These are phyloP conservation scores for Leucaena leucocephala DNA, from an alignment of 306 rosid genomes.

Conservation along the genomic window DNA sequence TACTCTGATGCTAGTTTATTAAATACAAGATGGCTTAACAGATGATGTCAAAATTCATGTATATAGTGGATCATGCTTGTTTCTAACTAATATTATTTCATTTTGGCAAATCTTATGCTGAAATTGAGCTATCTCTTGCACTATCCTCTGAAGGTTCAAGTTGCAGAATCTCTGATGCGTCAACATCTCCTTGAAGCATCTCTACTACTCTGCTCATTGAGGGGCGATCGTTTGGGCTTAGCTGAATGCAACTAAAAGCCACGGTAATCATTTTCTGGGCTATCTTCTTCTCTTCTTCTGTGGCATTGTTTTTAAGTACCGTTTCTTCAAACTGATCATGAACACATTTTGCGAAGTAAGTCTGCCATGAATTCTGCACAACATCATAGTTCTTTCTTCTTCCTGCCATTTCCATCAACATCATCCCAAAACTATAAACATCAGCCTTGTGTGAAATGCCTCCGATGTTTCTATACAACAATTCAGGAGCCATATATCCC, in stretches of 20 bases:
- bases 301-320: background rate
- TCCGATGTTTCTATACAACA: background rate
- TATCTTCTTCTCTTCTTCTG: slow-evolving; percentile 15
- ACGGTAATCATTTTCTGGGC: slow-evolving; percentile 18
- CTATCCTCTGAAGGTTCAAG: background rate
- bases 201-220: slow-evolving; percentile 25
- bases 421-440: background rate
- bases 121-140: background rate
- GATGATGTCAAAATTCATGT: background rate
- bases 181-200: slow-evolving; percentile 31
- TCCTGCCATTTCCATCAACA: background rate
- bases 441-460: slow-evolving; percentile 14
- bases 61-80: background rate
- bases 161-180: background rate
- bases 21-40: background rate
- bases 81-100: background rate
- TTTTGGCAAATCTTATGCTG: background rate
- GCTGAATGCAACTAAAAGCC: slow-evolving; percentile 22
- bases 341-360: slow-evolving; percentile 1
- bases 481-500: background rate
- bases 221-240: slow-evolving; percentile 24
- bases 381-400: background rate
- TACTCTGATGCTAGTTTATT: background rate
- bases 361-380: background rate
- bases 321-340: slow-evolving; percentile 28